These are phyloP conservation scores for Aureobasidium zeae DNA, from an alignment of 2,329 filamentous ascomycete species.

Conservation along the genomic window DNA sequence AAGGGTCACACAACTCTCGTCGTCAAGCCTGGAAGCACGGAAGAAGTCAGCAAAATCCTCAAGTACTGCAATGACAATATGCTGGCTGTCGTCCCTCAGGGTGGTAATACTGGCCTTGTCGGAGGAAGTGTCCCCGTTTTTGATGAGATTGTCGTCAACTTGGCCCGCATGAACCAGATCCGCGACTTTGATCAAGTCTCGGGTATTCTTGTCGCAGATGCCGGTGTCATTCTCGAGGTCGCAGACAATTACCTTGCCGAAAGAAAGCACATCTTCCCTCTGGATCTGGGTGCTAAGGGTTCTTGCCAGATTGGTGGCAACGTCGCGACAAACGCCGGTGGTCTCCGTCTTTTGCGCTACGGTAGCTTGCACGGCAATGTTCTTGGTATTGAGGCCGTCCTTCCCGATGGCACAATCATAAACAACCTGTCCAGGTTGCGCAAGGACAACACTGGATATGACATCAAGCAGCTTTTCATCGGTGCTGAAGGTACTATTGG, in stretches of 20 bases:
- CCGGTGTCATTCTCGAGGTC: slow-evolving; percentile 81
- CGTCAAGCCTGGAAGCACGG: slow-evolving; percentile 71
- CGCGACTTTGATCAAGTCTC: slow-evolving; percentile 88
- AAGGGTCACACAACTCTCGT: slow-evolving; percentile 81
- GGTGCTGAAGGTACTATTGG: slow-evolving; percentile 92
- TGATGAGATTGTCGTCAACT: slow-evolving; percentile 92
- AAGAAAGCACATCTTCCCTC: slow-evolving; percentile 79
- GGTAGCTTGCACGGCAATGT: slow-evolving; percentile 91
- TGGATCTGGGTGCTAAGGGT: slow-evolving; percentile 96
- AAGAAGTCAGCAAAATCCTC: slow-evolving; percentile 83
- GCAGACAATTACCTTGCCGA: slow-evolving; percentile 80
- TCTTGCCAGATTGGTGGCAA: slow-evolving; percentile 96
- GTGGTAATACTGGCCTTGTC: slow-evolving; percentile 91
- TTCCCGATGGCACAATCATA: slow-evolving; percentile 86
- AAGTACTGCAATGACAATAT: slow-evolving; percentile 91
- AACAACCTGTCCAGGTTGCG: slow-evolving; percentile 79
- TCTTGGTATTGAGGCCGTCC: slow-evolving; percentile 82
- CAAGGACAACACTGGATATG: slow-evolving; percentile 99
- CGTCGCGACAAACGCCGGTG: slow-evolving; percentile 90
- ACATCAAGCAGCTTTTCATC: slow-evolving; percentile 93
- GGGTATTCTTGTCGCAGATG: slow-evolving; percentile 81
- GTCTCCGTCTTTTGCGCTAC: slow-evolving; percentile 79
- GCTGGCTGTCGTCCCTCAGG: slow-evolving; percentile 91
- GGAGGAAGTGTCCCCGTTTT: slow-evolving; percentile 95
- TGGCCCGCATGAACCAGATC: slow-evolving; percentile 83